These are phyloP conservation scores for Ceratocystis destructans DNA, from an alignment of 2,329 filamentous ascomycete species.

Conservation along the genomic window DNA sequence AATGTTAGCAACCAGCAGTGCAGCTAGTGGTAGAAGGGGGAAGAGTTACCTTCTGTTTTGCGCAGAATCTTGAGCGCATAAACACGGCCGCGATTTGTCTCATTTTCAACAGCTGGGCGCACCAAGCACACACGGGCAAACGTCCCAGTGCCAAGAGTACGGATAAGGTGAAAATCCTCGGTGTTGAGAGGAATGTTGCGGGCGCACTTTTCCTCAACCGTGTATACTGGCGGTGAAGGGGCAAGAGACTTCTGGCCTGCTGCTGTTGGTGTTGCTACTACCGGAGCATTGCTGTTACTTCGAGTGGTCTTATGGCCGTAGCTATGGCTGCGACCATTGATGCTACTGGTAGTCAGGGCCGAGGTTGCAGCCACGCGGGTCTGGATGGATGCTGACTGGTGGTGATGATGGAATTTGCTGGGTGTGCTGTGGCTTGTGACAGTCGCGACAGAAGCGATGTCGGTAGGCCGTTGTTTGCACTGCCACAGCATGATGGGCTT, in stretches of 20 bases:
- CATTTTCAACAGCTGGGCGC: slow-evolving; percentile 41
- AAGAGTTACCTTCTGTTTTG: slow-evolving; percentile 40
- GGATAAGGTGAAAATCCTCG: slow-evolving; percentile 57
- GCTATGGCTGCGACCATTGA: not conserved
- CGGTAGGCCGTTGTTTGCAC: slow-evolving; percentile 9
- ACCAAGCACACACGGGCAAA: slow-evolving; percentile 75
- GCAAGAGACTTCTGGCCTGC: not conserved
- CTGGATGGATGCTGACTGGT: not conserved
- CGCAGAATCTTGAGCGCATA: slow-evolving; percentile 71
- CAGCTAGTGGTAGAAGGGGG: too few relatives aligned
- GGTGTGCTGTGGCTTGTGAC: slow-evolving; percentile 1
- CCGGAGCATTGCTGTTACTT: not conserved
- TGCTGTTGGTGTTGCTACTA: not conserved
- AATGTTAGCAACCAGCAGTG: too few relatives aligned
- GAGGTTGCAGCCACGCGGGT: not conserved
- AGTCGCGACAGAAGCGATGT: not conserved
- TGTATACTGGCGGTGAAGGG: not conserved
- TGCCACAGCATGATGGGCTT: slow-evolving; percentile 17
- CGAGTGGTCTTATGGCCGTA: not conserved
- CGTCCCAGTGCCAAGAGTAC: slow-evolving; percentile 66
- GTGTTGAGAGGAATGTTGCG: slow-evolving; percentile 25
- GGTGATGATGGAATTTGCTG: not conserved
- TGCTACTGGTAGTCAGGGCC: not conserved
- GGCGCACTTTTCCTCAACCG: slow-evolving; percentile 17
- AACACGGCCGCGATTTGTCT: slow-evolving; percentile 48